Conservation (phyloP, 257 asterid species). For the Penstemon barbatus region DNA sequence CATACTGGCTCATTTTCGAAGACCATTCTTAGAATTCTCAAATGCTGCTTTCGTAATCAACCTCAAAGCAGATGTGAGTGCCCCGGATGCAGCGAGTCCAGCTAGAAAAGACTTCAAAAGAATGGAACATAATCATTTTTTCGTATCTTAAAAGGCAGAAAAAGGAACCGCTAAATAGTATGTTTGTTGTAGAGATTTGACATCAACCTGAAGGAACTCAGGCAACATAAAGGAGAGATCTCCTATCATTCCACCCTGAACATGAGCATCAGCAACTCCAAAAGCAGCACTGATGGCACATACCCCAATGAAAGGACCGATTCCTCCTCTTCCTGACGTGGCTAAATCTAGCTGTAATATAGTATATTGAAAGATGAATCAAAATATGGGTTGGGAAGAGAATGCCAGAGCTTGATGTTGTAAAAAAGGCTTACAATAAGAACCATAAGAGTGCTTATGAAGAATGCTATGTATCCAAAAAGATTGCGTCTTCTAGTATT, state of each 20-base stretch:
- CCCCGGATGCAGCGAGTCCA: slow-evolving; percentile 52
- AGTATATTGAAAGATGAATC: neutral
- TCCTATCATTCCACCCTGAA: slow-evolving; percentile 58
- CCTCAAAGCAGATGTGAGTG: slow-evolving; percentile 43
- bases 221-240: slow-evolving; percentile 52
- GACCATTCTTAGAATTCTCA: slow-evolving; percentile 37
- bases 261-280: slow-evolving; percentile 57
- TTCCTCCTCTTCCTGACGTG: slow-evolving; percentile 45
- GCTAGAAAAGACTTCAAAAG: slow-evolving; percentile 42
- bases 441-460: slow-evolving; percentile 39
- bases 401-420: neutral
- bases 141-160: neutral
- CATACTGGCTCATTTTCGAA: slow-evolving; percentile 49
- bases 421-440: slow-evolving; percentile 35
- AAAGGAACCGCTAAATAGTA: neutral
- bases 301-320: slow-evolving; percentile 39
- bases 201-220: slow-evolving; percentile 40
- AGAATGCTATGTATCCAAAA: slow-evolving; percentile 45
- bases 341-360: slow-evolving; percentile 43
- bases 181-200: neutral
- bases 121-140: neutral
- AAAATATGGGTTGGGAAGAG: neutral
- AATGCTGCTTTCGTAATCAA: slow-evolving; percentile 47
- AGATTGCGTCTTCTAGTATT: slow-evolving; percentile 43
- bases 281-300: slow-evolving; percentile 42